Base-by-base conservation (phyloP, 2,329 filamentous ascomycete genomes). In the Eutypa lata region DNA sequence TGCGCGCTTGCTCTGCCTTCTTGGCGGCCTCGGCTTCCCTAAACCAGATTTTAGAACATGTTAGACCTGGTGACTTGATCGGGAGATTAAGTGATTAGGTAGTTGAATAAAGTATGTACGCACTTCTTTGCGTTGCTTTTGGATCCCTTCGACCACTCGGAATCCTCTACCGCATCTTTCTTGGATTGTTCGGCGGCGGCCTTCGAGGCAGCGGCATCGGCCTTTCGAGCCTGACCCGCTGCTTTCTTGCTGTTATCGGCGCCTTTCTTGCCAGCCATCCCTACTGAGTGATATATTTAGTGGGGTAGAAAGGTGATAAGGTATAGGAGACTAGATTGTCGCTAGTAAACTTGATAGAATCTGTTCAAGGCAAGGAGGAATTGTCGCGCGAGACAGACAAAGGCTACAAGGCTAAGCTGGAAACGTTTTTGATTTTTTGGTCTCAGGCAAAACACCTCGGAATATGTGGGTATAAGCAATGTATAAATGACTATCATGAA, bases 81-180 rank as follows among this genome's bases (percentile, higher is more conserved):
- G 33, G 40, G 26, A 14, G 33, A 24, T 10, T 4, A 49, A n/a
- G 46, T 14, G 6, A 6, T 14, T 35, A 14, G 31, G 7, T 35
- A 35, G 14, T 35, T n/a, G n/a, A 35, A 31, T 13, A 7, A 13
- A n/a, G 28, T 7, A 28, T 35, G 18, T 21, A 77, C 84, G 71
- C 74, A 96, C 91, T 95, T 96, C 77, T 96, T 99, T 42, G 87
- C 77, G 64, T 76, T 90, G 61, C 81, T 88, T 77, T 97, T 99
- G 50, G 90, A 71, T 40, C 94, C 94, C 73, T 94, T 91, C 11
- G 79, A 65, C 94, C 94, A 99, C 63, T 96, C 79, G 51, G 82
- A 79, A 4, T 86, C 82, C 65, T 97, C 93, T 26, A 72, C 83
- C 2, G 77, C 82, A 4, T 84, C 84, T 50, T 78, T 81, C 72